These are phyloP conservation scores for Amaranthus cruentus DNA, from an alignment of 148 eudicot species.

Conservation along the genomic window DNA sequence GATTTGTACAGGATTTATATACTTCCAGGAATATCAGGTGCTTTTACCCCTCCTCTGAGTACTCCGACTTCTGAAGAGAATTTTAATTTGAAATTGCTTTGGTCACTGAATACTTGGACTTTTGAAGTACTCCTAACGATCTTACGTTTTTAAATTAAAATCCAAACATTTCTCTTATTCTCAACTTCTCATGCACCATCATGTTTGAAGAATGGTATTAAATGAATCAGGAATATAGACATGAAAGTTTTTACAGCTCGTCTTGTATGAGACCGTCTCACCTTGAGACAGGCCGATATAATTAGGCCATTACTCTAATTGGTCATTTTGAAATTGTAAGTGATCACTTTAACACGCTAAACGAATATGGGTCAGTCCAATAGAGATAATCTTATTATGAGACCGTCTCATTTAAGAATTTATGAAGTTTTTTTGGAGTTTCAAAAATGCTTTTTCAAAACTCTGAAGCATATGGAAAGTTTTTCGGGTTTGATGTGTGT, in stretches of 20 bases:
- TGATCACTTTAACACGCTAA: too few species aligned
- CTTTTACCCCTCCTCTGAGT: conserved; percentile 8
- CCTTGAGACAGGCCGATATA: too few species aligned
- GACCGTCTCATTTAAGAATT: too few species aligned
- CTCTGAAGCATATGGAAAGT: not conserved
- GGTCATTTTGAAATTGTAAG: too few species aligned
- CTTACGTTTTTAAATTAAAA: not conserved
- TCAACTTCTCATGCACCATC: not conserved
- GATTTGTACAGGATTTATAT: conserved; percentile 95
- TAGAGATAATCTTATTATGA: too few species aligned
- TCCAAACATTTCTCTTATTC: not conserved
- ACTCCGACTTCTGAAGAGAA: not conserved
- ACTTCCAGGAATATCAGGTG: conserved; percentile 97
- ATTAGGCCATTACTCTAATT: too few species aligned
- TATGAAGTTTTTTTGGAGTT: too few species aligned
- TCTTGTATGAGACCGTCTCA: too few species aligned
- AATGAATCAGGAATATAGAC: too few species aligned
- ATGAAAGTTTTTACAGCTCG: too few species aligned
- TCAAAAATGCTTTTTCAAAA: not conserved
- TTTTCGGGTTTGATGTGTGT: not conserved
- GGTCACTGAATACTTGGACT: not conserved
- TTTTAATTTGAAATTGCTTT: not conserved
- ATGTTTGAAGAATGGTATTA: too few species aligned
- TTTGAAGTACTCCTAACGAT: not conserved
- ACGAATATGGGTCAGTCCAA: too few species aligned